These are phyloP conservation scores for Dendrobium catenatum DNA, from an alignment of 106 monocot species.

Conservation along the genomic window DNA sequence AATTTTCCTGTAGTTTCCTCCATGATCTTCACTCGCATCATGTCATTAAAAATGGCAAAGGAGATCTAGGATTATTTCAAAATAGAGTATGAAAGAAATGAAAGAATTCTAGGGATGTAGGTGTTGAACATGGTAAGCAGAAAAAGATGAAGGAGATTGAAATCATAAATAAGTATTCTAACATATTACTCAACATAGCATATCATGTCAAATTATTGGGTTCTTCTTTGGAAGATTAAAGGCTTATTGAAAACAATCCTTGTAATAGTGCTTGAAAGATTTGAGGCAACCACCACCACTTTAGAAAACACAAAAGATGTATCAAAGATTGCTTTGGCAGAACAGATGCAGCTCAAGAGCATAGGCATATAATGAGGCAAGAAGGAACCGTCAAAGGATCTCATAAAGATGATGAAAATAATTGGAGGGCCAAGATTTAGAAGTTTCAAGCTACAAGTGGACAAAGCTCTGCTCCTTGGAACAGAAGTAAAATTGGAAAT, in stretches of 20 bases:
- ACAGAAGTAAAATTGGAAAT: too few species aligned
- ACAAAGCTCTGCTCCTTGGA: too few species aligned
- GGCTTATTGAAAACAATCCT: slow-evolving; percentile 1
- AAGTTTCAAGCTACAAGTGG: too few species aligned
- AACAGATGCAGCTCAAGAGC: background rate
- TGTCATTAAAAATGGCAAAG: too few species aligned
- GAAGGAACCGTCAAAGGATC: too few species aligned
- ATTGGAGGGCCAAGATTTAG: too few species aligned
- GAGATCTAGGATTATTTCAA: too few species aligned
- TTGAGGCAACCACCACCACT: slow-evolving; percentile 3
- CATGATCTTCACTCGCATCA: too few species aligned
- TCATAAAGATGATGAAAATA: too few species aligned
- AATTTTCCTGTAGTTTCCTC: too few species aligned
- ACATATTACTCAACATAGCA: background rate
- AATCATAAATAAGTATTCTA: background rate
- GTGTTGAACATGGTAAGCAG: background rate
- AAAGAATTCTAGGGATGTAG: background rate
- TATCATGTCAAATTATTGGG: background rate
- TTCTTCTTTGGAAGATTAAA: background rate
- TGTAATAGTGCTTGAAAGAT: background rate
- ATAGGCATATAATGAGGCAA: too few species aligned
- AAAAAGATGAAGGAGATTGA: background rate
- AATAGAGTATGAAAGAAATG: too few species aligned
- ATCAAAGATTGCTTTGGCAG: background rate
- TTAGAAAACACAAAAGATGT: slow-evolving; percentile 9